Base-by-base conservation (phyloP, 2,329 filamentous ascomycete genomes). In the Sporothrix euskadiensis region DNA sequence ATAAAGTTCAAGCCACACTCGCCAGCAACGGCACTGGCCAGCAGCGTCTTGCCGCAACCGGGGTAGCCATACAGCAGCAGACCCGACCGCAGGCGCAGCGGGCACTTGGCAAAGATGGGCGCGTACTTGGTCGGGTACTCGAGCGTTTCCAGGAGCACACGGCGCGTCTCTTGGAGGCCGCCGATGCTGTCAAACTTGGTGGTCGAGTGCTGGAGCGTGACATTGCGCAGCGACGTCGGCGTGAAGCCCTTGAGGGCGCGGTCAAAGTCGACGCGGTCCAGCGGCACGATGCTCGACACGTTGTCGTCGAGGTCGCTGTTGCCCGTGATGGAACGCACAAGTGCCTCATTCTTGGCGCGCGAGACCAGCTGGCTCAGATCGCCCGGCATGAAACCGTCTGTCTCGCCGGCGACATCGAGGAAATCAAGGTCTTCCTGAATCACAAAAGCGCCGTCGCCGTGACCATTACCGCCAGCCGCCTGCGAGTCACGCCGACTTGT, bases 1-100 rank as follows among this genome's bases (percentile, higher is more conserved):
- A 99, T 99, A 82, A 99, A 99, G 82, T 99, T 99, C 75, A 99
- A 89, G 0, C 95, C 95, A 79, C 95, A 98, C 83, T 99, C 96
- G 73, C 95, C 95, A 14, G 97, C 96, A n/a, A 99, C 95, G 0
- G 96, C 96, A 73, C 93, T 97, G 26, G 97, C 96, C 10, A 99
- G 89, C 9, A 99, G 87, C 0, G 96, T 99, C 83, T 99, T 99
- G 75, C 97, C 97, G 79, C 96, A 98, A 2, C 96, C 96, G 0
- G 96, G 96, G 79, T 92, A 98, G 39, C 96, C 96, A 80, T 99
- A 99, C 0, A 99, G 87, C 3, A 99, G 86, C 1, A 99, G 87
- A 71, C 96, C 96, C 8, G 95, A 98, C 12, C 96, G 93, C 4
- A 99, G 86, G n/a, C 96, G 92, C 0, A 99, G 88, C 4, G 96